phyloP scores from a whole-genome alignment of 2,329 filamentous ascomycete species.

The Curvularia lunata region DNA sequence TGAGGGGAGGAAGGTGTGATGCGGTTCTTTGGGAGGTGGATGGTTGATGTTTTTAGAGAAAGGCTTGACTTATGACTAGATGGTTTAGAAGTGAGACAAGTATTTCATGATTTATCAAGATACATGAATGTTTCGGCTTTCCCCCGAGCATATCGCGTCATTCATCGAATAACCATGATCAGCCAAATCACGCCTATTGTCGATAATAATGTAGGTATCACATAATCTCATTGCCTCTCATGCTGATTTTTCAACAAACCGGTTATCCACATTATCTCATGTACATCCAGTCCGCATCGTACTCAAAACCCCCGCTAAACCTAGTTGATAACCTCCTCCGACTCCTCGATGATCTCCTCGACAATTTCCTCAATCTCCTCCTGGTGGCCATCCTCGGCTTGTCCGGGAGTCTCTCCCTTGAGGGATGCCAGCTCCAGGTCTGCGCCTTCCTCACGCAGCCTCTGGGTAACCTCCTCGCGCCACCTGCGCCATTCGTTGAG shows the following conservation, averaged over 20 bases:
- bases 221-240: neutral
- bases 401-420: conserved; percentile 47
- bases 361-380: conserved; percentile 76
- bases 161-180: neutral
- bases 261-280: neutral
- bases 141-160: neutral
- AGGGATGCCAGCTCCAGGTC: conserved; percentile 63
- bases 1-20: conserved; percentile 3
- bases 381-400: conserved; percentile 56
- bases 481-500: conserved; percentile 90
- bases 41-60: too few relatives aligned
- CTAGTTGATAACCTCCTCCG: conserved; percentile 71
- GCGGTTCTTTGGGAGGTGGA: too few relatives aligned
- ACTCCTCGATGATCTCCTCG: conserved; percentile 88
- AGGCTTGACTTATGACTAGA: neutral
- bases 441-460: conserved; percentile 66
- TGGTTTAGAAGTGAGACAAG: neutral
- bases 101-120: neutral
- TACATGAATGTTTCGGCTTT: neutral
- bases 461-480: conserved; percentile 73
- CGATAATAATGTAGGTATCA: neutral
- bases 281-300: neutral
- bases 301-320: neutral
- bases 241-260: neutral
- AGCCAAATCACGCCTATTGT: neutral